These are phyloP conservation scores for Sutorius australiensis DNA, from an alignment of 768 basidiomycete genomes.

Conservation along the genomic window DNA sequence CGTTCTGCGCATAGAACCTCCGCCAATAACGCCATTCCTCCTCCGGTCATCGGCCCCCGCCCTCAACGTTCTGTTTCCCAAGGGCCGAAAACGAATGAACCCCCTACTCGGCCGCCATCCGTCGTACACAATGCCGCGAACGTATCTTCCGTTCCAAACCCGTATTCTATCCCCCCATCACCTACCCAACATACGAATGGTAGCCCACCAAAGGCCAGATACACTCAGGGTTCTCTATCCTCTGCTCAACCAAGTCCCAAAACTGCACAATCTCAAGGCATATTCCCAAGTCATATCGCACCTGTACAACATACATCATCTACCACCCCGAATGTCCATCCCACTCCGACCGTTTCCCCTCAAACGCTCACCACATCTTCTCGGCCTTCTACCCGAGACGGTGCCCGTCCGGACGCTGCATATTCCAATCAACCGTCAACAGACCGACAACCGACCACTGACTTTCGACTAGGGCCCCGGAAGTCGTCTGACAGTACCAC, in stretches of 20 bases:
- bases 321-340: constrained; percentile 14
- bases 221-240: constrained; percentile 4
- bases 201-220: constrained; percentile 15
- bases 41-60: constrained; percentile 26
- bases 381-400: constrained; percentile 27
- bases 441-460: constrained; percentile 11
- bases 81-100: constrained; percentile 22
- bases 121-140: constrained; percentile 7
- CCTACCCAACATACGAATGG: constrained; percentile 11
- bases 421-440: constrained; percentile 6
- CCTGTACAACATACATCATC: constrained; percentile 19
- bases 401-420: constrained; percentile 6
- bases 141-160: constrained; percentile 10
- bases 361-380: constrained; percentile 22
- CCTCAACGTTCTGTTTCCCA: constrained; percentile 29
- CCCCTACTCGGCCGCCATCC: constrained; percentile 26
- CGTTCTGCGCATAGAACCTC: constrained; percentile 26
- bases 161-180: constrained; percentile 19
- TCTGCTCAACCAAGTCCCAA: constrained; percentile 27
- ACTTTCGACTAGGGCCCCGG: constrained; percentile 10
- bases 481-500: constrained; percentile 20
- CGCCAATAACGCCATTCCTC: constrained; percentile 15
- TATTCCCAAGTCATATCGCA: constrained; percentile 6
- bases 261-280: constrained; percentile 15
- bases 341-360: constrained; percentile 20